Percentiles rank a stretch among this genome's conserved stretches.
Conservation (phyloP, 78 protist genomes). For the Chrysochromulina parva region DNA sequence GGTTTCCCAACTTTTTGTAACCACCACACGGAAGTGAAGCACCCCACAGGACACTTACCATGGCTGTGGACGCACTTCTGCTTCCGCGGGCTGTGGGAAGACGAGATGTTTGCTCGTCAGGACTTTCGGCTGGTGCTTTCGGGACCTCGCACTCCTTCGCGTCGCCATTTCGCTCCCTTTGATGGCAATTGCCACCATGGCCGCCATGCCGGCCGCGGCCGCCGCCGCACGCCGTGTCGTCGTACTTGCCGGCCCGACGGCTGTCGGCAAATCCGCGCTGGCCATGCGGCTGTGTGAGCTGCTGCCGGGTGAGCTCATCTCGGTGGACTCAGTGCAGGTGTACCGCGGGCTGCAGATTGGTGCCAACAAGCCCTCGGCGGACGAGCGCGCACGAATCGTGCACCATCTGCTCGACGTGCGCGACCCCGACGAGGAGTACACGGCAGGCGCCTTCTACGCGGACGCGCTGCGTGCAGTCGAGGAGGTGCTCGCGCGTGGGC, state of each 20-base stretch:
- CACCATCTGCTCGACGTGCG: neutral
- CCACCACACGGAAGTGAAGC: no score
- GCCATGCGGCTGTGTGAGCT: neutral
- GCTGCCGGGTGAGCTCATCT: conserved; percentile 7
- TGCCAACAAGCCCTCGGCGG: neutral
- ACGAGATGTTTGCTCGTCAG: no score
- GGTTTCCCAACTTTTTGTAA: no score
- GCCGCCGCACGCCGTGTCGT: neutral
- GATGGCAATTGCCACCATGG: no score
- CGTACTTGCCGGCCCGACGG: conserved; percentile 21
- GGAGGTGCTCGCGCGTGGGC: neutral
- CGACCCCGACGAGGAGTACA: neutral
- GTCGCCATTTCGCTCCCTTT: no score
- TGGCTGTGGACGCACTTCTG: no score
- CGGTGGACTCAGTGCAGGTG: conserved; percentile 32
- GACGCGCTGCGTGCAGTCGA: neutral
- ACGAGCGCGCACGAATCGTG: neutral
- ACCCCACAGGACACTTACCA: no score
- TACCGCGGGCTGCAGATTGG: neutral
- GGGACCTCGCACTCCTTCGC: no score
- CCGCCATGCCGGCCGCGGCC: no score
- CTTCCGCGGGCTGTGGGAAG: no score
- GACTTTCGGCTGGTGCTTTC: no score
- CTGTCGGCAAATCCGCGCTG: conserved; percentile 1
- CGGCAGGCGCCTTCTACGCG: neutral